Evolutionary conservation across 495 filamentous ascomycete genomes (phyloP), one percentile per base, ranked within the genome.

Genomic region (Neurospora sp.): DNA sequence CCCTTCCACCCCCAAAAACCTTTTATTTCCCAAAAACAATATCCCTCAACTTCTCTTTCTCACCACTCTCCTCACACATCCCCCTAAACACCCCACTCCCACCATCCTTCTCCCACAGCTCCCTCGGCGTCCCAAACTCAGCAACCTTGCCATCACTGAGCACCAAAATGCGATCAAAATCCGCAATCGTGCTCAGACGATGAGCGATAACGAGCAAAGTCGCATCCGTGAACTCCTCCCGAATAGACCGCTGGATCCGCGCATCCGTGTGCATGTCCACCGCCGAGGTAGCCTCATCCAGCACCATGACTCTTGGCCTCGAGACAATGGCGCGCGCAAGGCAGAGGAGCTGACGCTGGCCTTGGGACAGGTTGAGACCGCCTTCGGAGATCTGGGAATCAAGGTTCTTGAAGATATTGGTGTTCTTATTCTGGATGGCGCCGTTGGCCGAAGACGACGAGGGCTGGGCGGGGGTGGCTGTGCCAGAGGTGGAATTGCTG

Each of bases 121-220:
- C 89, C 73, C 79, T 83, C 13, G 93, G 94, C 5, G 84, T 82
- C 4, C 92, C 94, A 79, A 88, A 92, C 81, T 96, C 94, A 3
- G 89, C 90, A 1, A 91, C 91, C 69, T 80, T 81, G 4, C 94
- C 94, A 28, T 92, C 91, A 73, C 90, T 90, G 81, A 97, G 84
- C 11, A 96, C 93, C 34, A 96, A 84, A 72, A 97, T 94, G 42
- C 88, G 87, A 81, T 97, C 94, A 72, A 95, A 96, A 77, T 96
- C 92, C 5, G 90, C 91, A 79, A 97, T 93, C 0, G 94, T 97
- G 78, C 90, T 93, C 24, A 97, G 80, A 4, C 94, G 88, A 79
- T 97, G 94, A 11, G 94, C 94, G 78, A 97, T 95, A 2, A 96
- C 93, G n/a, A 96, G 77, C 11, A 96, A 80, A 0, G 93, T 94